A percentile compares a stretch with the other conserved stretches of the same genome.
These are phyloP conservation scores for Leishmania aethiopica DNA, from an alignment of 208 protist species.

Conservation along the genomic window DNA sequence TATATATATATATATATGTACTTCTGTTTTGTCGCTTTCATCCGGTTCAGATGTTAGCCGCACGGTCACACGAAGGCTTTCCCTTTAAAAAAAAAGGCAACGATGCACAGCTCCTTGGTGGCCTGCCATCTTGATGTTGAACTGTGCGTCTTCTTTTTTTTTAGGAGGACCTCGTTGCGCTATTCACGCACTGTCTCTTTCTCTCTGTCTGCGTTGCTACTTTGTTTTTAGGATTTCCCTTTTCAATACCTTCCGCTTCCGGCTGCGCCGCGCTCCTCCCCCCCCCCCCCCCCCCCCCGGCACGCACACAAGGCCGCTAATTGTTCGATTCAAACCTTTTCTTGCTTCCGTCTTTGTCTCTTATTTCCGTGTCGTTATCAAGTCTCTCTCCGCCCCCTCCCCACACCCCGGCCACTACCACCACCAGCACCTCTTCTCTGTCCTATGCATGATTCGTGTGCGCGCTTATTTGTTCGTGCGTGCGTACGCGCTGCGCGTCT, in stretches of 20 bases:
- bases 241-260: not conserved
- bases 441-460: not conserved
- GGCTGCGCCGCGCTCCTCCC: not conserved
- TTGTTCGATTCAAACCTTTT: not conserved
- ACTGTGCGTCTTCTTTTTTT: slow-evolving; percentile 2
- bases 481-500: not conserved
- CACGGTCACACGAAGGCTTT: not conserved
- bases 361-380: not conserved
- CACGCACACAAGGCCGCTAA: not conserved
- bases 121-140: not conserved
- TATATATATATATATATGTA: too few relatives aligned
- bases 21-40: not conserved
- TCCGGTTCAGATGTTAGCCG: not conserved
- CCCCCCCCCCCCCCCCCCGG: not conserved
- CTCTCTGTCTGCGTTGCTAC: slow-evolving; percentile 8
- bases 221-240: not conserved
- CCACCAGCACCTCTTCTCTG: not conserved
- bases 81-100: not conserved
- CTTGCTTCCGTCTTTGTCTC: not conserved
- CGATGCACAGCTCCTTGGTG: not conserved
- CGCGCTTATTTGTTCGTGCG: not conserved
- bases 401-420: not conserved
- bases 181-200: not conserved
- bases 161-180: not conserved
- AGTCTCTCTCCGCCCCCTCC: not conserved